Conservation (phyloP, 1,284 basidiomycete genomes). For the Trametes polyzona region DNA sequence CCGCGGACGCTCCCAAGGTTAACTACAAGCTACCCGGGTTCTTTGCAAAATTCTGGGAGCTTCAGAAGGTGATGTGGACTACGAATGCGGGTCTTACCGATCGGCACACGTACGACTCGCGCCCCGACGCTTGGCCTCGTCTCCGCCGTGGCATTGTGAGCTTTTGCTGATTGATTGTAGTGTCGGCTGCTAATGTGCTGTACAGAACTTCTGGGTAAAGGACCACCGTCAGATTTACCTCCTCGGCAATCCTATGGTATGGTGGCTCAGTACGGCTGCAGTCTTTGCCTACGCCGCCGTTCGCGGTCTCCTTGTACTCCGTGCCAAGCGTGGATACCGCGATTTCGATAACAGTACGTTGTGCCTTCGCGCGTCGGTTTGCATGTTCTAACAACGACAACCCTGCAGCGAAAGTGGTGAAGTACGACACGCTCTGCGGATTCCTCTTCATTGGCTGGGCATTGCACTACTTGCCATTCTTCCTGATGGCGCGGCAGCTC, state of each 20-base stretch:
- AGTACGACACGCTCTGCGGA: conserved; percentile 89
- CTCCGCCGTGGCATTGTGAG: conserved; percentile 91
- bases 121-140: conserved; percentile 88
- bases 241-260: conserved; percentile 91
- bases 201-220: conserved; percentile 96
- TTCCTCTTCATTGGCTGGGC: conserved; percentile 95
- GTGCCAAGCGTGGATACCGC: conserved; percentile 88
- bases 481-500: conserved; percentile 93
- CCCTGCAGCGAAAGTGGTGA: conserved; percentile 79
- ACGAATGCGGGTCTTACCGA: conserved; percentile 96
- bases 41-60: conserved; percentile 87
- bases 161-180: conserved; percentile 19
- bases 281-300: conserved; percentile 71
- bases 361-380: neutral
- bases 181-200: neutral
- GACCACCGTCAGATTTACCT: conserved; percentile 95
- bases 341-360: conserved; percentile 90
- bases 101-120: conserved; percentile 92
- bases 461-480: conserved; percentile 97
- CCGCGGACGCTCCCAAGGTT: conserved; percentile 73
- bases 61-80: conserved; percentile 98
- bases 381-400: neutral
- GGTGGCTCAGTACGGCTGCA: conserved; percentile 83
- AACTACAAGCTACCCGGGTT: conserved; percentile 91
- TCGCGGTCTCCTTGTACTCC: conserved; percentile 81